Conservation (phyloP, 2,329 filamentous ascomycete genomes). For the Xylaria polymorpha region DNA sequence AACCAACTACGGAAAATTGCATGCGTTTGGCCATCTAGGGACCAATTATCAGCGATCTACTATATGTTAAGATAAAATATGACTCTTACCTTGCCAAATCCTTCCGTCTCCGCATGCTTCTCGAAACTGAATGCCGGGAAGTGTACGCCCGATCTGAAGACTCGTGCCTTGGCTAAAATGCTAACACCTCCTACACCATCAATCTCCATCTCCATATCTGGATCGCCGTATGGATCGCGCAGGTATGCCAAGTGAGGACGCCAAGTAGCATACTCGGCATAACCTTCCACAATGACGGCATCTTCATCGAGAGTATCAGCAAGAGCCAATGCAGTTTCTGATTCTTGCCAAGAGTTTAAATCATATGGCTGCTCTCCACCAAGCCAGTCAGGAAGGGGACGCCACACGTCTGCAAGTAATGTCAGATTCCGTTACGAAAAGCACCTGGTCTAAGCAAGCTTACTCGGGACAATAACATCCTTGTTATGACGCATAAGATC, state of each 20-base stretch:
- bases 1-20: slow-evolving; percentile 92
- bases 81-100: slow-evolving; percentile 87
- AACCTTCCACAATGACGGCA: slow-evolving; percentile 98
- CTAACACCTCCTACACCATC: slow-evolving; percentile 97
- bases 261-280: slow-evolving; percentile 99
- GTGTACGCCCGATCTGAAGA: slow-evolving; percentile 94
- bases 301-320: slow-evolving; percentile 97
- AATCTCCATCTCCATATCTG: slow-evolving; percentile 99
- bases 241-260: slow-evolving; percentile 96
- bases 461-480: slow-evolving; percentile 97
- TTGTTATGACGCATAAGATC: slow-evolving; percentile 99
- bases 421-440: slow-evolving; percentile 12
- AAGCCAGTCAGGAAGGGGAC: slow-evolving; percentile 98
- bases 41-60: slow-evolving; percentile 33
- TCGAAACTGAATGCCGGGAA: slow-evolving; percentile 99
- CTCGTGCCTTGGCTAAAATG: slow-evolving; percentile 94
- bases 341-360: slow-evolving; percentile 99
- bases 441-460: slow-evolving; percentile 55
- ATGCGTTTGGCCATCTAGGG: slow-evolving; percentile 94
- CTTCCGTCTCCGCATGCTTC: slow-evolving; percentile 98
- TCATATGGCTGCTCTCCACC: slow-evolving; percentile 98
- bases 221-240: slow-evolving; percentile 95
- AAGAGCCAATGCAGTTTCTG: slow-evolving; percentile 91
- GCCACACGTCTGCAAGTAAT: slow-evolving; percentile 81
- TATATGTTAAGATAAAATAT: slow-evolving; percentile 26